Percentiles rank a stretch among this genome's conserved stretches.
Evolutionary conservation across 176 grass and related monocot species (phyloP).

Genomic region (Oryza coarctata): DNA sequence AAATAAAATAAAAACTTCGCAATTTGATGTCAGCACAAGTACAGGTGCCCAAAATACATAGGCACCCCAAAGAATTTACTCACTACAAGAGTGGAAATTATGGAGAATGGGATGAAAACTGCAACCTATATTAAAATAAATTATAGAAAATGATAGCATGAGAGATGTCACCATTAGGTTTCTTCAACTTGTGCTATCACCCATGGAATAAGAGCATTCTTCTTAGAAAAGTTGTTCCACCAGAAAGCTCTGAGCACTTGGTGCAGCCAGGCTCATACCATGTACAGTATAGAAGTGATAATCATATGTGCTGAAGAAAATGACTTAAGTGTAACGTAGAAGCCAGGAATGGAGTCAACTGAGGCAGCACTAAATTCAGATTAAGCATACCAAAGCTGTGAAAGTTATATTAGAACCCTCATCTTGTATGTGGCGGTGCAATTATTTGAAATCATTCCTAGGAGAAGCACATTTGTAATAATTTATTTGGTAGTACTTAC

Average conservation of each 20-base stretch:
- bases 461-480: neutral
- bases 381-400: neutral
- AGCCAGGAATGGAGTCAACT: neutral
- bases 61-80: neutral
- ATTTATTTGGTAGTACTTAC: neutral
- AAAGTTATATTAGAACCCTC: neutral
- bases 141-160: conserved; percentile 13
- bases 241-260: neutral
- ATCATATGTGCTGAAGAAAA: neutral
- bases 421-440: neutral
- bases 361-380: neutral
- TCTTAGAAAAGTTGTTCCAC: neutral
- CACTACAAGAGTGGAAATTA: neutral
- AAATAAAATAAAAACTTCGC: conserved; percentile 25
- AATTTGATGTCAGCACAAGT: neutral
- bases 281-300: neutral
- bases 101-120: conserved; percentile 9
- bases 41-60: neutral
- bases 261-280: neutral
- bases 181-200: neutral
- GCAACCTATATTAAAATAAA: conserved; percentile 15
- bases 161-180: conserved; percentile 2
- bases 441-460: neutral
- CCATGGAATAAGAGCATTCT: neutral
- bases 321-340: neutral